Evolutionary conservation across 2,329 filamentous ascomycete species (phyloP).

Genomic region (Ramularia endophylla): DNA sequence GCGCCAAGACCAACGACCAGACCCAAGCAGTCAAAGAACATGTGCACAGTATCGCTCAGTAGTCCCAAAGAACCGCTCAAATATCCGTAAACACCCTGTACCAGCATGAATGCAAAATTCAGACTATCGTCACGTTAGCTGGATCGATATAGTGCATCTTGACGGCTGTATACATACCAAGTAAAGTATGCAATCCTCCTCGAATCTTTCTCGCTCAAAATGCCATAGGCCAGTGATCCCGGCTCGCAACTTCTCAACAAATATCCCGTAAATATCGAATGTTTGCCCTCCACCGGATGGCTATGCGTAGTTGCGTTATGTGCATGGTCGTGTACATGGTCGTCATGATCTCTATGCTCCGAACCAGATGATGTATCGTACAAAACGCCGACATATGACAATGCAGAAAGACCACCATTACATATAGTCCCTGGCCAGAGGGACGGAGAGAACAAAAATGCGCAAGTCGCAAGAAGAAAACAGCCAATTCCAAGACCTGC

Average conservation of each 20-base stretch:
- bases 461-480: conserved; percentile 26
- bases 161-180: conserved; percentile 51
- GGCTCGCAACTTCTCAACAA: conserved; percentile 63
- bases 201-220: conserved; percentile 86
- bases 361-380: conserved; percentile 34
- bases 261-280: conserved; percentile 65
- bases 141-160: conserved; percentile 4
- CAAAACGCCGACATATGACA: conserved; percentile 34
- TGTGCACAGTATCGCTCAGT: conserved; percentile 97
- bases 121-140: conserved; percentile 52
- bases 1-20: conserved; percentile 85
- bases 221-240: conserved; percentile 76
- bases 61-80: conserved; percentile 87
- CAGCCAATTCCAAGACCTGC: conserved; percentile 30
- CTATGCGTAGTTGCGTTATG: conserved; percentile 25
- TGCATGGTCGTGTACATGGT: conserved; percentile 26
- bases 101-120: conserved; percentile 90
- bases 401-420: conserved; percentile 30
- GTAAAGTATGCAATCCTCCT: conserved; percentile 97
- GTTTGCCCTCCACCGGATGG: conserved; percentile 38
- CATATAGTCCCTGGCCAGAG: conserved; percentile 31
- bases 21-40: conserved; percentile 98
- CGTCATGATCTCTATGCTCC: conserved; percentile 25
- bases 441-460: conserved; percentile 32
- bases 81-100: conserved; percentile 92